phyloP scores from a whole-genome alignment of 352 stramenopile genomes.

The Globisporangium echinulatum region DNA sequence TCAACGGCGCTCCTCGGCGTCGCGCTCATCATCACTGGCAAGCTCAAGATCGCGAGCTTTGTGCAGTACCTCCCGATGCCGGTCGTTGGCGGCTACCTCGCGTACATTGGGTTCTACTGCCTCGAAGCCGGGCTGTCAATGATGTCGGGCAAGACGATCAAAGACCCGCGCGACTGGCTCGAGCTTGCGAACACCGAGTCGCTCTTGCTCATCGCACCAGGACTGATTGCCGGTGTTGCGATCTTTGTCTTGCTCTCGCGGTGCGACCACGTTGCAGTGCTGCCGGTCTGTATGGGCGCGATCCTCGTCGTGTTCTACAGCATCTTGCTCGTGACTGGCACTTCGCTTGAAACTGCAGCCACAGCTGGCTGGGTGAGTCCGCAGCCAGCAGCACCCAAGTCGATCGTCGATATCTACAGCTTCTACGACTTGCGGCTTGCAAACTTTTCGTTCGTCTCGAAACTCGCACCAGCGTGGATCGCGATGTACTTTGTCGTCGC shows the following conservation, averaged over 20 bases:
- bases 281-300: constrained; percentile 88
- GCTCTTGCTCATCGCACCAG: constrained; percentile 83
- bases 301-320: constrained; percentile 81
- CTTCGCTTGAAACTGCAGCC: constrained; percentile 86
- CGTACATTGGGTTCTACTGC: constrained; percentile 94
- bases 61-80: constrained; percentile 97
- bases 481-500: constrained; percentile 98
- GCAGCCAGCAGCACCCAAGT: constrained; percentile 47
- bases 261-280: constrained; percentile 72
- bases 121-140: constrained; percentile 76
- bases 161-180: constrained; percentile 80
- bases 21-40: constrained; percentile 92
- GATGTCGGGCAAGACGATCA: constrained; percentile 90
- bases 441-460: constrained; percentile 48
- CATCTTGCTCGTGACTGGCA: constrained; percentile 67
- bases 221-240: constrained; percentile 69
- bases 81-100: constrained; percentile 97
- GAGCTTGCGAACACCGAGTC: constrained; percentile 68
- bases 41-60: constrained; percentile 92
- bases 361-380: constrained; percentile 89
- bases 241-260: constrained; percentile 84
- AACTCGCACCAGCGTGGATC: constrained; percentile 88
- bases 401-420: constrained; percentile 69
- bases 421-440: constrained; percentile 71
- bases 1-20: constrained; percentile 91